Base-by-base conservation (phyloP, 805 yeast genomes). In the Candida ortonii region DNA sequence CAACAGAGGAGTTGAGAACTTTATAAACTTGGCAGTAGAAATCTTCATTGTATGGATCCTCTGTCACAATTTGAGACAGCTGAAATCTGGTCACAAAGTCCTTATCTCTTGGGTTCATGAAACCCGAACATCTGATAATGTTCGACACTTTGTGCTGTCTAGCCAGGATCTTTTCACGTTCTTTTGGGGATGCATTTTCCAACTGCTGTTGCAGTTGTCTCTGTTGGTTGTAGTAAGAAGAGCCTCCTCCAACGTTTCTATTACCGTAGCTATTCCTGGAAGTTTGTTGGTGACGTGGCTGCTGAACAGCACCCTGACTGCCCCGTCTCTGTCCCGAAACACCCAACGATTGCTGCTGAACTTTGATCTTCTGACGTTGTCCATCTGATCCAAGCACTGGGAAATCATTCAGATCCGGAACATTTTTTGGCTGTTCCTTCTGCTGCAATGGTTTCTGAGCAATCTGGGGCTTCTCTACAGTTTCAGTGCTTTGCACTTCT, bases 71-170 rank as follows among this genome's bases (percentile, higher is more conserved):
- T 59, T 89, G 96, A 31, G 96, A 87, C 44, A 93, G 72, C 63
- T 93, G 98, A 55, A 89, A 81, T 57, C 97, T 76, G 27, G 96
- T 87, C 31, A 93, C 90, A 55, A 85, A 88, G 63, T 90, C 96
- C 65, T 89, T 89, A 61, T 93, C 98, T 65, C 90, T 84, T 38
- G 96, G 95, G 52, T 88, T 86, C 98, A 93, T 93, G 44, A 93
- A 77, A 44, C 97, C 97, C 18, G 93, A 84, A 65, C 81, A 86
- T 53, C 77, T 79, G 55, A 84, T 71, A 50, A 87, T 84, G 44
- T 82, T 72, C 29, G 78, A 71, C 32, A 83, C 88, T 57, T 84
- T 83, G 40, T 79, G 80, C 45, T 80, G 86, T 65, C 93, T 80
- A 30, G 66, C 67, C 36, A 78, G 72, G 36, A 78, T 67, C 47